phyloP scores from a whole-genome alignment of 495 filamentous ascomycete species.

The Extremus antarcticus region DNA sequence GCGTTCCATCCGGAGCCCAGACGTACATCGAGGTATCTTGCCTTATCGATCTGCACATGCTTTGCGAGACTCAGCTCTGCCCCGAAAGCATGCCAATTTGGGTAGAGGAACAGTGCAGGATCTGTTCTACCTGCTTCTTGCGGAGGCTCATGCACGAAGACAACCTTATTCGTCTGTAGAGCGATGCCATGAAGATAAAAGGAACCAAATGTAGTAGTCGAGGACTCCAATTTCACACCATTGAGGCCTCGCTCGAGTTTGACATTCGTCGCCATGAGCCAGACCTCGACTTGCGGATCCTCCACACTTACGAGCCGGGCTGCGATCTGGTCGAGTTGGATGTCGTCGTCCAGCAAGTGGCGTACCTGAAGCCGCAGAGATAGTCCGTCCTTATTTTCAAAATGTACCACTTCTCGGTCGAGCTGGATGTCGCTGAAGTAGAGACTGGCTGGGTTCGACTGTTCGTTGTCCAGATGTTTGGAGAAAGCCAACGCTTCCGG shows the following conservation, averaged over 20 bases:
- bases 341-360: constrained; percentile 60
- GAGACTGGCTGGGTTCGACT: constrained; percentile 53
- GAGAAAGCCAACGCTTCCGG: constrained; percentile 55
- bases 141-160: constrained; percentile 49
- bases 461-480: constrained; percentile 48
- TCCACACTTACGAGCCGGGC: constrained; percentile 47
- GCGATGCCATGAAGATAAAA: constrained; percentile 67
- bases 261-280: constrained; percentile 42
- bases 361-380: constrained; percentile 56
- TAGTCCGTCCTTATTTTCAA: constrained; percentile 66
- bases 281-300: constrained; percentile 48
- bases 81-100: constrained; percentile 38
- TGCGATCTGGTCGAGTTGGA: constrained; percentile 55
- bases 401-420: constrained; percentile 58
- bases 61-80: constrained; percentile 41
- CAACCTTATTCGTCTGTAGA: constrained; percentile 55
- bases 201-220: constrained; percentile 50
- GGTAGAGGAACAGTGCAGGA: constrained; percentile 40
- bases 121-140: constrained; percentile 25
- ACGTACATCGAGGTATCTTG: constrained; percentile 63
- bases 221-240: constrained; percentile 34
- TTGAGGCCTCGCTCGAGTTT: constrained; percentile 41
- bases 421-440: constrained; percentile 66
- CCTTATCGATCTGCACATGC: constrained; percentile 63
- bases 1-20: constrained; percentile 68